Evolutionary conservation across 139 green algal genomes (phyloP).

Genomic region (Pleodorina starrii): DNA sequence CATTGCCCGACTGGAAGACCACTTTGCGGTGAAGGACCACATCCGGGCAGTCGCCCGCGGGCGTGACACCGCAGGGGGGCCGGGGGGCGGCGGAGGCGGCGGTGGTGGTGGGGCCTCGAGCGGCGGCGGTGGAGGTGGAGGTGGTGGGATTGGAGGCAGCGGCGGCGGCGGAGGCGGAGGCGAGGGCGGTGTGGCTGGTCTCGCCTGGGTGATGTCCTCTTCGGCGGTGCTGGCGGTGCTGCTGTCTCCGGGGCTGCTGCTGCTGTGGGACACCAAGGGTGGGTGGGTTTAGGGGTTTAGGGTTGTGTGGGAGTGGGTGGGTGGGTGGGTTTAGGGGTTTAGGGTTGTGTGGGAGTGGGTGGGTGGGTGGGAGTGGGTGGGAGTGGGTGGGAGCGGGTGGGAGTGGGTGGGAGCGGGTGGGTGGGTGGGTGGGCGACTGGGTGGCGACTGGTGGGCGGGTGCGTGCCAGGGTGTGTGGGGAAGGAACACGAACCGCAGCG

Average conservation of each 20-base stretch:
- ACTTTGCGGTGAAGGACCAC: slow-evolving; percentile 1
- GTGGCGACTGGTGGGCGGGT: too few relatives aligned
- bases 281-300: background rate
- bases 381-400: too few relatives aligned
- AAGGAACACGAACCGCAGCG: too few relatives aligned
- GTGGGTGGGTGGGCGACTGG: too few relatives aligned
- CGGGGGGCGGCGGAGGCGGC: background rate
- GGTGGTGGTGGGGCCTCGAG: background rate
- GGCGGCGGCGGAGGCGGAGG: background rate
- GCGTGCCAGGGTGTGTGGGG: too few relatives aligned
- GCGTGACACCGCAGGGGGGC: background rate
- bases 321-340: too few relatives aligned
- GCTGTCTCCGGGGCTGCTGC: slow-evolving; percentile 72
- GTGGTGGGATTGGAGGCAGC: background rate
- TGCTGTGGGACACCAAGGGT: slow-evolving; percentile 84
- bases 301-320: too few relatives aligned
- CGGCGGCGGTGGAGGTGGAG: background rate
- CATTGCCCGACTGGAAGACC: slow-evolving; percentile 63
- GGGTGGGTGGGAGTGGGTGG: too few relatives aligned
- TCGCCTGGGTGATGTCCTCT: slow-evolving; percentile 78
- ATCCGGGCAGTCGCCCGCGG: background rate
- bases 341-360: too few relatives aligned
- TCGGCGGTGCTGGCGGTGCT: slow-evolving; percentile 77
- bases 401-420: too few relatives aligned
- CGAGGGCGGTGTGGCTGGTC: slow-evolving; percentile 51